phyloP scores from a whole-genome alignment of 768 basidiomycete genomes.

The Hortiboletus campestris region DNA sequence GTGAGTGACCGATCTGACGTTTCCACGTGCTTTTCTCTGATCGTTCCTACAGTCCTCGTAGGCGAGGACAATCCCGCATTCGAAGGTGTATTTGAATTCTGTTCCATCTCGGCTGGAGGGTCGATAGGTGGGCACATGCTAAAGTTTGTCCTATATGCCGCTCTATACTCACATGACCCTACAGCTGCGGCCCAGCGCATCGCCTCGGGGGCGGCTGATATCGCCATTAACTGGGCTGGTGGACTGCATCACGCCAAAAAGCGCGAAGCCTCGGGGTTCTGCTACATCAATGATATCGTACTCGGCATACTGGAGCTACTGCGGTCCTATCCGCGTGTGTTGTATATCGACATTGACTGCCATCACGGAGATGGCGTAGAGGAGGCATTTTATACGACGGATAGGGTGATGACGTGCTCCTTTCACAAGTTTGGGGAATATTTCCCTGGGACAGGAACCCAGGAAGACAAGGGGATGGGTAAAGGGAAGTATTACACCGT shows the following conservation, averaged over 20 bases:
- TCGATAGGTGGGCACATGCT: conserved; percentile 68
- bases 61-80: conserved; percentile 97
- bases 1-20: conserved; percentile 43
- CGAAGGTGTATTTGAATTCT: conserved; percentile 96
- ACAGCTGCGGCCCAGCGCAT: conserved; percentile 80
- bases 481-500: conserved; percentile 86
- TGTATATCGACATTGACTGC: conserved; percentile 98
- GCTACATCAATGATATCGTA: conserved; percentile 98
- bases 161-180: background rate
- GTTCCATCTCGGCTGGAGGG: conserved; percentile 94
- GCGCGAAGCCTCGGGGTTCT: conserved; percentile 95
- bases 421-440: conserved; percentile 95
- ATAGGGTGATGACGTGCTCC: conserved; percentile 94
- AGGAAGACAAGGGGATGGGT: conserved; percentile 81
- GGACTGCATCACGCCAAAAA: conserved; percentile 99
- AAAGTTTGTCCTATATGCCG: background rate
- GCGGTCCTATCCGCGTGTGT: conserved; percentile 79
- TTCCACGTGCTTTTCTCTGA: background rate
- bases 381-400: conserved; percentile 97
- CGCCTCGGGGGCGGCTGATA: conserved; percentile 73
- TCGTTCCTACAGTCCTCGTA: conserved; percentile 42
- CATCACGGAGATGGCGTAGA: conserved; percentile 99
- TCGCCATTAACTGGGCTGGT: conserved; percentile 96
- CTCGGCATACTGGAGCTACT: conserved; percentile 91
- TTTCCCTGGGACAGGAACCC: conserved; percentile 76